These are phyloP conservation scores for Apocynum venetum DNA, from an alignment of 257 asterid genomes.

Conservation along the genomic window DNA sequence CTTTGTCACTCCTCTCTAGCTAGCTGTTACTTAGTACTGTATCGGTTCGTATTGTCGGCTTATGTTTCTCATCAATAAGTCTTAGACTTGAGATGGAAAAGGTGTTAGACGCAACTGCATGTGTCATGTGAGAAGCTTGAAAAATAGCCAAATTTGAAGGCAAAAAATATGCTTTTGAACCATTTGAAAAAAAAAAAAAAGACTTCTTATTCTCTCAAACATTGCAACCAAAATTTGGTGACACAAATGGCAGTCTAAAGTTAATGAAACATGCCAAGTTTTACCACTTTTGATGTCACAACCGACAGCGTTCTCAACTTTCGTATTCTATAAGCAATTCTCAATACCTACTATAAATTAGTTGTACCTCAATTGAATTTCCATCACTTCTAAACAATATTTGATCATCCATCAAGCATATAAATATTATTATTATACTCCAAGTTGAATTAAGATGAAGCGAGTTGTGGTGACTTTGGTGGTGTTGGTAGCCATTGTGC, in stretches of 20 bases:
- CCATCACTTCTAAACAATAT: no score
- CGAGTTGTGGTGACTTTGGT: conserved; percentile 21
- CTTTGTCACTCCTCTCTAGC: neutral
- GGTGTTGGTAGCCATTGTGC: conserved; percentile 29
- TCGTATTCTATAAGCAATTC: neutral
- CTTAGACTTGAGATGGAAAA: neutral
- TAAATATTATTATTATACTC: no score
- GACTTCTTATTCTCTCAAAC: no score
- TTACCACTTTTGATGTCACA: conserved; percentile 10
- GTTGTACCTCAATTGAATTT: no score
- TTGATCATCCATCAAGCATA: no score
- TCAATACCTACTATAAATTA: neutral
- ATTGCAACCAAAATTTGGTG: neutral
- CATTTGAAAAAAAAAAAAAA: no score
- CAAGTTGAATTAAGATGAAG: conserved; percentile 27
- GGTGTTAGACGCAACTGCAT: neutral
- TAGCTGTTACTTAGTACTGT: neutral
- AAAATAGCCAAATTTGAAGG: neutral
- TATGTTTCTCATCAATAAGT: neutral
- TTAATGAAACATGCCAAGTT: neutral
- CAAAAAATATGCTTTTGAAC: neutral
- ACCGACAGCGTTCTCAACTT: neutral
- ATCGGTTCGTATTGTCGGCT: neutral
- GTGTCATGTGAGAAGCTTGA: neutral
- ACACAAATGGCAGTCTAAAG: neutral